phyloP scores from a whole-genome alignment of 23 red algal species.

The Cyanidiococcus yangmingshanensis region DNA sequence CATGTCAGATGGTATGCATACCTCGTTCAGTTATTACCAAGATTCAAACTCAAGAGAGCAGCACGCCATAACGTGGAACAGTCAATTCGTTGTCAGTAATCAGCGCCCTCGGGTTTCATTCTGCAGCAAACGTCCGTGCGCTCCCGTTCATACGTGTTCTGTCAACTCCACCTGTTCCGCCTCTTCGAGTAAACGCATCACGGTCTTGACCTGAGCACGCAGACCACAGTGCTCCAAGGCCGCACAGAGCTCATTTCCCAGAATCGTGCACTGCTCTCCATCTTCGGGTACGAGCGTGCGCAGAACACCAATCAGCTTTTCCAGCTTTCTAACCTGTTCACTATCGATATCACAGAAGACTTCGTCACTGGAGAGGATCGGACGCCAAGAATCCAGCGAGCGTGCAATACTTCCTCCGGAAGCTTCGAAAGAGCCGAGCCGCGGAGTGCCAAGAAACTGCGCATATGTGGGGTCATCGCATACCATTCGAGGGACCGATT shows the following conservation, averaged over 20 bases:
- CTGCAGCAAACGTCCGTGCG: too few relatives aligned
- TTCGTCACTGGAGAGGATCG: neutral
- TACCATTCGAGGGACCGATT: neutral
- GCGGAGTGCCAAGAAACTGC: neutral
- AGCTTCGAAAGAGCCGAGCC: constrained; percentile 9
- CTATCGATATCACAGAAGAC: neutral
- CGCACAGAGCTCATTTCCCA: neutral
- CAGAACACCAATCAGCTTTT: neutral
- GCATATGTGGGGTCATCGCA: neutral
- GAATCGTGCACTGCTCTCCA: neutral
- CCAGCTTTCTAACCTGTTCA: neutral
- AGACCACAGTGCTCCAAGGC: constrained; percentile 2
- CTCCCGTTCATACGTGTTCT: too few relatives aligned
- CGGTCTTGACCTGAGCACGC: neutral
- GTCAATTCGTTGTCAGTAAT: too few relatives aligned
- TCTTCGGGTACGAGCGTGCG: neutral
- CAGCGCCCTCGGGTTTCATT: too few relatives aligned
- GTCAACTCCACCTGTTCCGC: neutral
- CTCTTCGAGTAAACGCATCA: neutral
- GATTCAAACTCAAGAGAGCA: too few relatives aligned
- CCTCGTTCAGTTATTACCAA: too few relatives aligned
- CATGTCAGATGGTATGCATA: too few relatives aligned
- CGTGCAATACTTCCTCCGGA: neutral
- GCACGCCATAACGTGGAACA: too few relatives aligned
- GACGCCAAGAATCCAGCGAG: constrained; percentile 12